phyloP scores from a whole-genome alignment of 345 rosid species.

The Lumnitzera racemosa region DNA sequence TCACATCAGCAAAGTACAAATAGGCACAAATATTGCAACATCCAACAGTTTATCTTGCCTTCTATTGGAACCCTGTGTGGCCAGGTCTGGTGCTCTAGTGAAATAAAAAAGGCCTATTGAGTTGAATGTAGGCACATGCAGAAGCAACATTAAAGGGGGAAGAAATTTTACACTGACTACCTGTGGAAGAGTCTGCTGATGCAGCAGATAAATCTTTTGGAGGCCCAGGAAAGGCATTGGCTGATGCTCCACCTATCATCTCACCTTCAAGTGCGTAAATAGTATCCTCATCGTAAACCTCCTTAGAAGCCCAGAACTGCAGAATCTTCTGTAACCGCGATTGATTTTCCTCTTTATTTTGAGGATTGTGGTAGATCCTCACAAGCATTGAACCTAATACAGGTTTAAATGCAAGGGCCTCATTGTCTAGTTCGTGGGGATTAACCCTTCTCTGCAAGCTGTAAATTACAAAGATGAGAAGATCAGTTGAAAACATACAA shows the following conservation, averaged over 20 bases:
- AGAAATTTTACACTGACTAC: constrained; percentile 10
- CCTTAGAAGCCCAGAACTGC: constrained; percentile 94
- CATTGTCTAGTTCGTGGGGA: constrained; percentile 75
- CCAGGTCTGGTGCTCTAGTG: too few species aligned
- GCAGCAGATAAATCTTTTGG: constrained; percentile 41
- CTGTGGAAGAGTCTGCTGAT: constrained; percentile 33
- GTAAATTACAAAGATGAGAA: constrained; percentile 11
- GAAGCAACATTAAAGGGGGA: too few species aligned
- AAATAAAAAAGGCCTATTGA: too few species aligned
- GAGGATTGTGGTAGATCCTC: constrained; percentile 73
- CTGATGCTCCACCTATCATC: constrained; percentile 66
- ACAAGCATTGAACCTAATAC: constrained; percentile 90
- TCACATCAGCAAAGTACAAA: too few species aligned
- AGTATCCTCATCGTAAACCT: constrained; percentile 84
- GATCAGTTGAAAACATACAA: not conserved
- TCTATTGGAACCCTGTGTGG: too few species aligned
- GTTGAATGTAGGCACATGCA: too few species aligned
- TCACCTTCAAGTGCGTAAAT: constrained; percentile 71
- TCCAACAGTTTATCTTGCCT: too few species aligned
- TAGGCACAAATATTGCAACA: too few species aligned
- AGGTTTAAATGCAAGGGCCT: constrained; percentile 89
- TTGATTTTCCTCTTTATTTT: constrained; percentile 81
- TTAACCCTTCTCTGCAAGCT: constrained; percentile 88
- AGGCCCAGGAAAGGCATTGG: constrained; percentile 43
- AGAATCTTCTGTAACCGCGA: constrained; percentile 81